Evolutionary conservation across 148 eudicot species (phyloP).

Genomic region (Beta vulgaris): DNA sequence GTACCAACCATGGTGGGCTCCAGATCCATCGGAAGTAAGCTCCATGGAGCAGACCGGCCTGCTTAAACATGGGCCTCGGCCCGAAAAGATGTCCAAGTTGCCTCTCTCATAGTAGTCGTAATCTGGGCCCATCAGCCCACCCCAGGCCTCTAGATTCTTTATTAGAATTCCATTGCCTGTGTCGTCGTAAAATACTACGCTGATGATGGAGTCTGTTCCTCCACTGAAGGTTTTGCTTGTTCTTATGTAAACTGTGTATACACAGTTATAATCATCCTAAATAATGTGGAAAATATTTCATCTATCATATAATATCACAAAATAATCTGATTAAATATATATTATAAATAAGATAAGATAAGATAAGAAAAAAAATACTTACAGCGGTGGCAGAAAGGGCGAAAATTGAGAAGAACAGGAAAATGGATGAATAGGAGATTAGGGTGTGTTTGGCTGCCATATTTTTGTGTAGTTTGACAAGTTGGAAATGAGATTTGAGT

Average conservation of each 20-base stretch:
- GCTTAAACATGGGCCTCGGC: slow-evolving; percentile 38
- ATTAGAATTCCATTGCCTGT: slow-evolving; percentile 16
- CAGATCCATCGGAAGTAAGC: slow-evolving; percentile 41
- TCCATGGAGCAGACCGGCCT: slow-evolving; percentile 37
- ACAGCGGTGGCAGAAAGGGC: slow-evolving; percentile 7
- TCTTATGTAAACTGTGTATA: slow-evolving; percentile 36
- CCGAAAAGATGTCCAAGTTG: slow-evolving; percentile 44
- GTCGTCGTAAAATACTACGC: slow-evolving; percentile 24
- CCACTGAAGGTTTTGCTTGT: slow-evolving; percentile 25
- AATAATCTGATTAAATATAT: background rate
- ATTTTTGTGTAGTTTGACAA: background rate
- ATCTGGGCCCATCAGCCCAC: slow-evolving; percentile 33
- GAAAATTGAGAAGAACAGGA: slow-evolving; percentile 5
- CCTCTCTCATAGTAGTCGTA: slow-evolving; percentile 48
- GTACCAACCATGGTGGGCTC: slow-evolving; percentile 43
- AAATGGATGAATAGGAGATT: slow-evolving; percentile 4
- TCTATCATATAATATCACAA: background rate
- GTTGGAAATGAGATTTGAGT: background rate
- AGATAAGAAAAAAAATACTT: background rate
- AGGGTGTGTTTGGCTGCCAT: slow-evolving; percentile 19
- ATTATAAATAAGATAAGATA: too few species aligned
- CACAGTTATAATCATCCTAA: slow-evolving; percentile 25
- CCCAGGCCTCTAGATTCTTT: slow-evolving; percentile 29
- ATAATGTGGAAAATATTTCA: too few species aligned
- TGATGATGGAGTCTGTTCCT: slow-evolving; percentile 39